Base-by-base conservation (phyloP, 495 filamentous ascomycete species). In the Aspergillus conjunctus region DNA sequence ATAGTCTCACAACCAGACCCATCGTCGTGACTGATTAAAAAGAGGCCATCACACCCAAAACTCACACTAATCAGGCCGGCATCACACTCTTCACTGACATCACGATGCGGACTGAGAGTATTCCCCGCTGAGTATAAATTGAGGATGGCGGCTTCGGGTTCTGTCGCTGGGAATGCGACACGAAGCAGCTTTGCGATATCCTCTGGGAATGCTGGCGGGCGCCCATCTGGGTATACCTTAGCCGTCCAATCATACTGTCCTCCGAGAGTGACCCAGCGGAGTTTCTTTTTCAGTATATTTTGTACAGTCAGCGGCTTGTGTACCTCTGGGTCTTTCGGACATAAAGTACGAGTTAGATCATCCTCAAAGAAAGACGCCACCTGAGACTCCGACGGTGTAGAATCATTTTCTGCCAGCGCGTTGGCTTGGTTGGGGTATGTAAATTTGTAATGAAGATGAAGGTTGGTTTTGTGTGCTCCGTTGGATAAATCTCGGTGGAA, bases 171-270 rank as follows among this genome's bases (percentile, higher is more conserved):
- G 61, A 94, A 95, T 0, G 91, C 70, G 0, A 75, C 72, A 17
- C 81, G 77, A 11, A 96, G 66, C 22, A 95, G 80, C 1, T 62
- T 65, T 5, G 83, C 83, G 58, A 94, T 81, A 67, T 97, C 92
- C 4, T 60, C 43, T 4, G 93, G 93, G 62, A 97, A 96, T 3
- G 67, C 59, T 3, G 90, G 89, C n/a, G 91, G 87, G 1, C 61
- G 59, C 51, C 80, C 81, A 2, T 71, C 66, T 0, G 92, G 91
- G 69, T 97, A 97, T 30, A 81, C 73, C 67, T 95, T 92, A 37
- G 82, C 79, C 3, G 91, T 93, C 93, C 93, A 97, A 73, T 98
- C 88, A 73, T 98, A 96, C 67, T 97, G 92, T 0, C 91, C 92
- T 30, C 93, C 94, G 11, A 98, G 81, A 7, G 93, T 97, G 14